Conservation (phyloP, 805 yeast species). For the Metschnikowia continentalis region DNA sequence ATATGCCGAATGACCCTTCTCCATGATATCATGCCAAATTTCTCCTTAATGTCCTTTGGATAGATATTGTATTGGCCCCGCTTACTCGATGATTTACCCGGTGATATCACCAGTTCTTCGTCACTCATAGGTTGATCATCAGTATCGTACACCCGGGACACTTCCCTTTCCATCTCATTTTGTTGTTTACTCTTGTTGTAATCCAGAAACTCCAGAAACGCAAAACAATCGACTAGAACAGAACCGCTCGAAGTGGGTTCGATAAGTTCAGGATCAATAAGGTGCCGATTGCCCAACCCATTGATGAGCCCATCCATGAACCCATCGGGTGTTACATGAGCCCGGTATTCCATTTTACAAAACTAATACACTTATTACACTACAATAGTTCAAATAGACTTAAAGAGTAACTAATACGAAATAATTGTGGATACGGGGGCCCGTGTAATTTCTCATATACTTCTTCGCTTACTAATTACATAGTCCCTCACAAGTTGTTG, state of each 20-base stretch:
- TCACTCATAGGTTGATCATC: not conserved
- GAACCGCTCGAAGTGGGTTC: not conserved
- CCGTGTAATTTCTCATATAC: too few relatives aligned
- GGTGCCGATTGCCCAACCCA: not conserved
- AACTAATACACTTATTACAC: not conserved
- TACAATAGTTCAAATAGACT: not conserved
- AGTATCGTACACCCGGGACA: not conserved
- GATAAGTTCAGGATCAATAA: not conserved
- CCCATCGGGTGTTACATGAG: not conserved
- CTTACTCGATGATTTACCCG: not conserved
- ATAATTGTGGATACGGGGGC: not conserved
- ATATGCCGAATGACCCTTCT: too few relatives aligned
- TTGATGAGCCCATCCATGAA: not conserved
- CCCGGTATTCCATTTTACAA: not conserved
- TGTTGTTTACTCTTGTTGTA: not conserved
- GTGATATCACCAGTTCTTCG: not conserved
- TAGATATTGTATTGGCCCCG: not conserved
- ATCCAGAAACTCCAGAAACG: not conserved
- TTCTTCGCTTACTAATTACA: too few relatives aligned
- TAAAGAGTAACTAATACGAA: not conserved
- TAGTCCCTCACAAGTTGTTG: too few relatives aligned
- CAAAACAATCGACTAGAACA: not conserved
- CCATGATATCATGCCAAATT: not conserved
- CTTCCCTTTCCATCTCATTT: not conserved
- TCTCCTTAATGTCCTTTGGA: too few relatives aligned